A percentile compares a stretch with the other conserved stretches of the same genome.
Evolutionary conservation across 441 rosid species (phyloP).

Genomic region (Kokia cookei): DNA sequence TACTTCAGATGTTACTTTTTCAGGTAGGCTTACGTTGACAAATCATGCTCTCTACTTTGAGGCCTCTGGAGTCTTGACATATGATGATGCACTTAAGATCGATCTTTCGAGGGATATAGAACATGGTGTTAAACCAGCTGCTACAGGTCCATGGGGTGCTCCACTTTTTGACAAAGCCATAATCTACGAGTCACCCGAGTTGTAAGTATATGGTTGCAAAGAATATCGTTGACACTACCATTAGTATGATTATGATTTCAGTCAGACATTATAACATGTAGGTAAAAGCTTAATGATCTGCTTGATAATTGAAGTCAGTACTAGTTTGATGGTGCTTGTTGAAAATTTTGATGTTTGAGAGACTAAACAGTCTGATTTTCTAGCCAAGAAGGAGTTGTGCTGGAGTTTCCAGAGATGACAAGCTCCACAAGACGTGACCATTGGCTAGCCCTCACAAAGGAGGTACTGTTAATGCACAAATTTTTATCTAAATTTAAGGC

Average conservation of each 20-base stretch:
- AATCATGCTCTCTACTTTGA: constrained; percentile 92
- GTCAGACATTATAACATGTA: not conserved
- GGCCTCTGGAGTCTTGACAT: constrained; percentile 63
- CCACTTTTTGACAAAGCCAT: constrained; percentile 95
- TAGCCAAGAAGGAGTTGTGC: constrained; percentile 71
- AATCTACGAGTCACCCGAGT: constrained; percentile 58
- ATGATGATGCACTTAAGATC: constrained; percentile 80
- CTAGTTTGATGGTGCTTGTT: not conserved
- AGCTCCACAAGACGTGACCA: constrained; percentile 90
- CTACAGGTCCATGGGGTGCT: constrained; percentile 98
- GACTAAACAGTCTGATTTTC: constrained; percentile 1
- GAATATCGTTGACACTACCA: not conserved
- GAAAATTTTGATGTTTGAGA: not conserved
- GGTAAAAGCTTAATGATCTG: not conserved
- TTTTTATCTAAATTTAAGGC: constrained; percentile 48
- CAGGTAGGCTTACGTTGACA: constrained; percentile 89
- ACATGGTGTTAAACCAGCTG: constrained; percentile 50
- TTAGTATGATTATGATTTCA: not conserved
- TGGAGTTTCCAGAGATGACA: constrained; percentile 96
- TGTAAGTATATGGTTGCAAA: constrained; percentile 40
- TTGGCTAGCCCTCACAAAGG: constrained; percentile 76
- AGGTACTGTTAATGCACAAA: constrained; percentile 65
- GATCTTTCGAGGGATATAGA: constrained; percentile 55
- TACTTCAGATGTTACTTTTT: constrained; percentile 10
- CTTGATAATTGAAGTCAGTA: not conserved